Base-by-base conservation (phyloP, 1,284 basidiomycete genomes). In the Peniophora sp. region DNA sequence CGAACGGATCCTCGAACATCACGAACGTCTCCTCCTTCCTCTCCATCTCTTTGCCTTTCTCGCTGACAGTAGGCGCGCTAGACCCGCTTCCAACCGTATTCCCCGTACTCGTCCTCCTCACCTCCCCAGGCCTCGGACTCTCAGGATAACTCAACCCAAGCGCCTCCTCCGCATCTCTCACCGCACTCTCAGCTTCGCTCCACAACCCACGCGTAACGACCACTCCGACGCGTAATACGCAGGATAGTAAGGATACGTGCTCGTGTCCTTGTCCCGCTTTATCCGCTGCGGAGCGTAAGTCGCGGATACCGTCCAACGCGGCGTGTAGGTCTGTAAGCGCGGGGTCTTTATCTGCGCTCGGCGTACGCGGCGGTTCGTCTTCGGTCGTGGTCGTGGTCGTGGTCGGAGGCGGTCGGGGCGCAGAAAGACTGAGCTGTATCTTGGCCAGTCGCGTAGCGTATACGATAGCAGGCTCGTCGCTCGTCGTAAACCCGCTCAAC, bases 391-490 rank as follows among this genome's bases (percentile, higher is more conserved):
- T 53, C 0, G 56, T 47, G 25, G 59, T 56, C 36, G 52, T 32
- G 8, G 51, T 16, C 1, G 59, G 35, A 16, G 58, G 19, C 2
- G 51, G 51, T 8, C 8, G 53, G 0, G 53, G 52, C 39, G 64
- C 64, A 20, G 66, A 64, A 16, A 76, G 59, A 39, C 64, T 64
- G 35, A 73, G 67, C 3, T 71, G 63, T 49, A 86, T 77, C 47
- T 76, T 66, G 3, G 76, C 70, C 23, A 85, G 68, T 52, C 83
- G 74, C 1, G 75, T 69, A 14, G 67, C 61, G 53, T 83, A 83
- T n/a, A 77, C 58, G 34, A 77, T 55, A 45, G 78, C 72, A 6
- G 77, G 74, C 1, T 78, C 74, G 51, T 81, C 74, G 9, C 68
- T 63, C 16, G 69, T 65, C 59, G 48, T 65, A 66, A 51, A 75